Evolutionary conservation across 1,284 basidiomycete species (phyloP).

Genomic region (Apiotrichum veenhuisii): DNA sequence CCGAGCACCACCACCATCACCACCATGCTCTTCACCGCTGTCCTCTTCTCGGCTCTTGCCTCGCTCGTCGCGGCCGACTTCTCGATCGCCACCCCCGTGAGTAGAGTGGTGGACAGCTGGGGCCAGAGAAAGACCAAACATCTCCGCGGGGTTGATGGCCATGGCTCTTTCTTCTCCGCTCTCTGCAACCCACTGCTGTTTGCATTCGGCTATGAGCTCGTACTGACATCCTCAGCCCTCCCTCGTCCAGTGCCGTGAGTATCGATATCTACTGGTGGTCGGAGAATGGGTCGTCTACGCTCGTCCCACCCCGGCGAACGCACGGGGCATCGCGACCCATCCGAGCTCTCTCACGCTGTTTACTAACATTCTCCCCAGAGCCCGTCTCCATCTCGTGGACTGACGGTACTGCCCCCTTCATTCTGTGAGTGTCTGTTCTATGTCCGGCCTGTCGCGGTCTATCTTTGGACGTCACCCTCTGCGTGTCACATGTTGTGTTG

Average conservation of each 20-base stretch:
- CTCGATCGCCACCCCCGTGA: slow-evolving; percentile 41
- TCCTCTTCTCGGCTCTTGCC: slow-evolving; percentile 28
- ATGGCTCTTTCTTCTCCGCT: too few species aligned
- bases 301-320: too few species aligned
- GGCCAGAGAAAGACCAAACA: too few species aligned
- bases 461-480: too few species aligned
- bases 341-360: background rate
- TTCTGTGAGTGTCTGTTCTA: slow-evolving; percentile 37
- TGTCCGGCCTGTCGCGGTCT: too few species aligned
- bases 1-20: background rate
- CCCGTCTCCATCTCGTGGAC: slow-evolving; percentile 33
- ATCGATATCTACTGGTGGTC: too few species aligned
- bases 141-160: too few species aligned
- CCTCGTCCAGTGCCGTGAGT: slow-evolving; percentile 43
- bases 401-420: slow-evolving; percentile 38
- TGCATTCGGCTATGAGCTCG: background rate
- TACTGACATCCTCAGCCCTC: slow-evolving; percentile 25
- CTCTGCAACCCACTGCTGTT: too few species aligned
- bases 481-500: too few species aligned
- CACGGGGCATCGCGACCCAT: too few species aligned
- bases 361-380: slow-evolving; percentile 23
- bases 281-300: too few species aligned
- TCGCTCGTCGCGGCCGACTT: slow-evolving; percentile 29
- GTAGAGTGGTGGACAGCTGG: too few species aligned
- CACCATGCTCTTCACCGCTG: slow-evolving; percentile 31